Evolutionary conservation across 2,329 filamentous ascomycete species (phyloP).

Genomic region (Parascedosporium putredinis): DNA sequence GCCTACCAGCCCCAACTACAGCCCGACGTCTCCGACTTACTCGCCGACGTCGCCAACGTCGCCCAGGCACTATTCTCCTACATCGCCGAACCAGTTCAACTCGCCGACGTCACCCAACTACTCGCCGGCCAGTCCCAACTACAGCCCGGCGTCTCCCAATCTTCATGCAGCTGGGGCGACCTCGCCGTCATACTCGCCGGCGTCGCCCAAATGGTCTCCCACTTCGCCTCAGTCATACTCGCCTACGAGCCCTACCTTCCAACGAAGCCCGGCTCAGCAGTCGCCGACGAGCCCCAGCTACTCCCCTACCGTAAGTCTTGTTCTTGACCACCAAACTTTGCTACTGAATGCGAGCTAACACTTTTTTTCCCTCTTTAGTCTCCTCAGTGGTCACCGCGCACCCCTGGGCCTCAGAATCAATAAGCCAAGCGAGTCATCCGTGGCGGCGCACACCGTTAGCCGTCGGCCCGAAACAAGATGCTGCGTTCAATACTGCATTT

Average conservation of each 20-base stretch:
- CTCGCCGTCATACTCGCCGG: slow-evolving; percentile 55
- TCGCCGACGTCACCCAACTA: slow-evolving; percentile 67
- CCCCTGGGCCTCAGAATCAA: slow-evolving; percentile 29
- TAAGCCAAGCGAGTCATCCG: slow-evolving; percentile 13
- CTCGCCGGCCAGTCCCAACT: slow-evolving; percentile 59
- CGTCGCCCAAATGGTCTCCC: slow-evolving; percentile 69
- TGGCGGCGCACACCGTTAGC: slow-evolving; percentile 17
- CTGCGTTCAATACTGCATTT: slow-evolving; percentile 8
- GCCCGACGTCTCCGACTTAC: slow-evolving; percentile 55
- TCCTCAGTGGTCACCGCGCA: slow-evolving; percentile 34
- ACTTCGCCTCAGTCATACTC: slow-evolving; percentile 58
- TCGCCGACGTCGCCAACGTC: slow-evolving; percentile 51
- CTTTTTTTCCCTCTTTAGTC: slow-evolving; percentile 28
- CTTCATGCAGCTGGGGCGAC: slow-evolving; percentile 33
- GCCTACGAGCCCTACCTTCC: slow-evolving; percentile 52
- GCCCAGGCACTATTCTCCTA: slow-evolving; percentile 51
- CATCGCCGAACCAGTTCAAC: slow-evolving; percentile 63
- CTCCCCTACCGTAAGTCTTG: slow-evolving; percentile 48
- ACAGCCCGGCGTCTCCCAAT: slow-evolving; percentile 58
- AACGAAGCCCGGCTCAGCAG: slow-evolving; percentile 39
- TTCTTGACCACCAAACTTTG: neutral
- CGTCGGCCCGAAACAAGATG: too few relatives aligned
- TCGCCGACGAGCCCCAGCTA: slow-evolving; percentile 62
- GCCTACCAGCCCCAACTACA: slow-evolving; percentile 50
- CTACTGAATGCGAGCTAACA: slow-evolving; percentile 16